Base-by-base conservation (phyloP, 1,284 basidiomycete genomes). In the Phylloboletellus chloephorus region DNA sequence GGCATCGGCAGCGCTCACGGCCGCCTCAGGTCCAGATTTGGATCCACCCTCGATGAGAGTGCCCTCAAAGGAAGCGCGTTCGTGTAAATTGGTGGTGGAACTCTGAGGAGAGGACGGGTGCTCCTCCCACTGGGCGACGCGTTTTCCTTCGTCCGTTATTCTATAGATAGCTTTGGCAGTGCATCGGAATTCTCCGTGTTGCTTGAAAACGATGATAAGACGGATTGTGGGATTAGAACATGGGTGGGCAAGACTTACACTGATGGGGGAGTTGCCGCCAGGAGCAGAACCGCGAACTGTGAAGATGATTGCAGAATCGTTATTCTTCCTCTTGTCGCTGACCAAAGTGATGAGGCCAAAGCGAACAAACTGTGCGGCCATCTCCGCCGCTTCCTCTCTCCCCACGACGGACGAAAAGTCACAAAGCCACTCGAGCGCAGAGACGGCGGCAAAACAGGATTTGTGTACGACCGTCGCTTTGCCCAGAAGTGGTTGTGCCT, bases 361-460 rank as follows among this genome's bases (percentile, higher is more conserved):
- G 30, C 96, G 82, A 33, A 98, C 93, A 58, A 98, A 98, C 59
- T 98, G 96, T 1, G 93, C 96, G 4, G 89, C 82, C 73, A 98
- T 86, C 70, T 98, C 96, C 16, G 92, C 92, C 0, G 93, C 95
- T 65, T 98, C 96, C 60, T 99, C 96, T 39, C 90, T 73, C 16
- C 93, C 94, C 36, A 94, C 91, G 31, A 95, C 89, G 0, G 95
- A 97, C 1, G 95, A 94, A 53, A 93, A 98, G 65, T 98, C 94
- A 61, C 91, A 88, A 39, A 99, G 79, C 96, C 96, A 99, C 64
- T 97, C 92, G 43, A 98, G 73, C 0, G 89, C 93, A 26, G 78
- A 78, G 39, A 88, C 78, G 19, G 95, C 91, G 20, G 81, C 72
- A 63, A 98, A 98, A 56, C 88, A 89, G 63, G 82, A 77, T 60